Conservation (phyloP, 2,329 filamentous ascomycete genomes). For the Trichoderma sp. region DNA sequence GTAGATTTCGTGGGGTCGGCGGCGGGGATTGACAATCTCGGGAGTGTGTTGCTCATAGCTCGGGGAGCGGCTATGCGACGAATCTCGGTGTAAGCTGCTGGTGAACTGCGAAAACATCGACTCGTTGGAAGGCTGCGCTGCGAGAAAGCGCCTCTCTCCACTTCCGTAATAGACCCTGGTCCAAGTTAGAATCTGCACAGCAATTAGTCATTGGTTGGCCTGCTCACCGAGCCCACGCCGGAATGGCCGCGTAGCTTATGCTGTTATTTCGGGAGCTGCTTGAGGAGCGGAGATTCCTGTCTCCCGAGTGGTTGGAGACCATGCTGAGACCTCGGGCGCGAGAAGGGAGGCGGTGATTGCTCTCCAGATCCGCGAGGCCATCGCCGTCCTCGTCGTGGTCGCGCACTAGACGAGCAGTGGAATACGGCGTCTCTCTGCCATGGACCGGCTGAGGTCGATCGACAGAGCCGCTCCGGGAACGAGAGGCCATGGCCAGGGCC, state of each 20-base stretch:
- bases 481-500: constrained; percentile 38
- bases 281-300: constrained; percentile 57
- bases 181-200: constrained; percentile 26
- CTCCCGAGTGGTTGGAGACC: constrained; percentile 52
- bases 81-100: constrained; percentile 52
- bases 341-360: constrained; percentile 56
- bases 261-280: constrained; percentile 53
- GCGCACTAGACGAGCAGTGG: constrained; percentile 51
- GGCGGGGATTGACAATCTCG: constrained; percentile 50
- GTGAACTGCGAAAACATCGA: constrained; percentile 51
- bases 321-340: constrained; percentile 56
- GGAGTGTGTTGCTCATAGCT: constrained; percentile 52
- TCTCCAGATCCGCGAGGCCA: constrained; percentile 61
- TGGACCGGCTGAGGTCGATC: constrained; percentile 54
- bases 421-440: constrained; percentile 40
- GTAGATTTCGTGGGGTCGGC: constrained; percentile 46
- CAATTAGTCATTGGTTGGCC: not conserved
- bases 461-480: constrained; percentile 50
- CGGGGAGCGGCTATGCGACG: constrained; percentile 52
- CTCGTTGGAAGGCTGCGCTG: constrained; percentile 48
- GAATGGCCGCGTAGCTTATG: constrained; percentile 50
- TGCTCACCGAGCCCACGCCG: constrained; percentile 57
- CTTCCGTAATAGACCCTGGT: constrained; percentile 69
- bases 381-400: constrained; percentile 67
- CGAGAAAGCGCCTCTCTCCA: constrained; percentile 60